Conservation (phyloP, 345 rosid genomes). For the Mallotus nudiflorus region DNA sequence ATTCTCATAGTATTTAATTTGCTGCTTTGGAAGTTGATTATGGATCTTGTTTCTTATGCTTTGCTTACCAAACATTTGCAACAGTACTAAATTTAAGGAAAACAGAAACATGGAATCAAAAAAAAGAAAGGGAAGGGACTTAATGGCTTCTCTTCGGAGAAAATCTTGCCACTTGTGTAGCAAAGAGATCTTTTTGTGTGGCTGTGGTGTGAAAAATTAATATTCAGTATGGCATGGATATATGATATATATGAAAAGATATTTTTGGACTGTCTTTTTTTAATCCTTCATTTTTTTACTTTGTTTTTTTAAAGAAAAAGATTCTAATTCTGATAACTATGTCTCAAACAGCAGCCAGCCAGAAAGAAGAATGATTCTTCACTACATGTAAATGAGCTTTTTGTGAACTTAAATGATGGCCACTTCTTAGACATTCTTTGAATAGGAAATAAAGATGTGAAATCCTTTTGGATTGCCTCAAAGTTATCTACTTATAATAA, state of each 20-base stretch:
- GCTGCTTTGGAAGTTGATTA: constrained; percentile 21
- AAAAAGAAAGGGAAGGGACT: background rate
- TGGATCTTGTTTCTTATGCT: background rate
- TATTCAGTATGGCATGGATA: background rate
- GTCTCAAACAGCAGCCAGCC: background rate
- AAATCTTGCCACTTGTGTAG: background rate
- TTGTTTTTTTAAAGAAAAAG: background rate
- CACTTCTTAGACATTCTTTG: background rate
- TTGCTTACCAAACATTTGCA: background rate
- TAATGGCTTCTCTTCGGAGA: background rate
- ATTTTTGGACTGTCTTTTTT: background rate
- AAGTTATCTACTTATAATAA: background rate
- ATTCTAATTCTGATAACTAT: constrained; percentile 10
- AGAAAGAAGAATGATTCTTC: background rate
- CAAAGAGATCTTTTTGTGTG: background rate
- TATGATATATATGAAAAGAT: background rate
- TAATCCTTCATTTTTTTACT: background rate
- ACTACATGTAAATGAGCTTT: background rate
- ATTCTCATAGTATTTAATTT: background rate
- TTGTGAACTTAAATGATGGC: background rate
- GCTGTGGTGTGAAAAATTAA: background rate
- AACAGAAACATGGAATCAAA: background rate
- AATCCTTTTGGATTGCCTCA: background rate
- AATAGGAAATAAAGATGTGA: background rate
- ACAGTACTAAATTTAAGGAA: background rate